A percentile compares a stretch with the other conserved stretches of the same genome.
Conservation (phyloP, 768 basidiomycete genomes). For the Cystoderma amianthinum region DNA sequence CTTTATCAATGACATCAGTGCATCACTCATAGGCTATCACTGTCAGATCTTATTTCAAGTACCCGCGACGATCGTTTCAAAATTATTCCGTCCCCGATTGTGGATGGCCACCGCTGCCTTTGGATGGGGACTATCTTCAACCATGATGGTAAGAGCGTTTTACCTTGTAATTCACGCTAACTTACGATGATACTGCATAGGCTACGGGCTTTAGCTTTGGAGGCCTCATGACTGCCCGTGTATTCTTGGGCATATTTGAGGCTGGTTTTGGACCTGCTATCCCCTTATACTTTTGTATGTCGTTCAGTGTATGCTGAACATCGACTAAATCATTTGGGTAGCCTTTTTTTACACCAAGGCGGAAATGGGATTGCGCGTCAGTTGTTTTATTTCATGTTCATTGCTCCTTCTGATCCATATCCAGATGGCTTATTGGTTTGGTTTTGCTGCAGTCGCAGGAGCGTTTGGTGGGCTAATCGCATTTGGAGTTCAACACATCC, state of each 20-base stretch:
- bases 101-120: conserved; percentile 63
- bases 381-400: conserved; percentile 5
- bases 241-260: conserved; percentile 72
- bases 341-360: conserved; percentile 73
- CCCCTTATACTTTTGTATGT: conserved; percentile 71
- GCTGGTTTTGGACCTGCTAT: conserved; percentile 74
- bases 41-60: conserved; percentile 61
- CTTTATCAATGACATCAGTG: not conserved
- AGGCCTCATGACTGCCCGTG: conserved; percentile 48
- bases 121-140: conserved; percentile 74
- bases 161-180: not conserved
- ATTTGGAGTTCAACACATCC: conserved; percentile 65
- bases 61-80: conserved; percentile 59
- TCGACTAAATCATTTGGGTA: conserved; percentile 14
- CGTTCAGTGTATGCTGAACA: not conserved
- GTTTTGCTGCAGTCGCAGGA: conserved; percentile 78
- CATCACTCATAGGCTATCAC: not conserved
- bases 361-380: conserved; percentile 65
- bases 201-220: conserved; percentile 53
- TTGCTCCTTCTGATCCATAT: not conserved
- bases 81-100: conserved; percentile 58
- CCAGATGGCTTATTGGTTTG: conserved; percentile 74
- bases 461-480: conserved; percentile 84
- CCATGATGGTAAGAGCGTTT: conserved; percentile 47
- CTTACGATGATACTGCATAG: conserved; percentile 21